Conservation (phyloP, 306 rosid genomes). For the Sechiopsis laciniata region DNA sequence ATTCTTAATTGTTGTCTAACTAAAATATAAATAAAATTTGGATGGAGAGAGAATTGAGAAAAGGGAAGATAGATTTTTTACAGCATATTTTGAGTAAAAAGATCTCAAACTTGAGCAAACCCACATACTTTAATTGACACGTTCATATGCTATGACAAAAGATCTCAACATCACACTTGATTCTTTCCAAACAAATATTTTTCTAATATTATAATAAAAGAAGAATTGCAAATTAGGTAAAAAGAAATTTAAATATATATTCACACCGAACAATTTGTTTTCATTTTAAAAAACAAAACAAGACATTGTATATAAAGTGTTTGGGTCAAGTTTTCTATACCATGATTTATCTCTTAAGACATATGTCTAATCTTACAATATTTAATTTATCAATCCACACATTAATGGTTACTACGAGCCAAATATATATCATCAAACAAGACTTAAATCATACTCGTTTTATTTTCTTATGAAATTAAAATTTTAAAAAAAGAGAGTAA, state of each 20-base stretch:
- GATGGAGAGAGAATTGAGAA: background rate
- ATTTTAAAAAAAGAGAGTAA: no score
- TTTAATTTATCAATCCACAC: no score
- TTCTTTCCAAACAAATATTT: background rate
- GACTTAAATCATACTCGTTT: background rate
- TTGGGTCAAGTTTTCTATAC: no score
- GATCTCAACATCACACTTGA: constrained; percentile 9
- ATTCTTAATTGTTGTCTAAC: no score
- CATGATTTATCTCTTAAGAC: no score
- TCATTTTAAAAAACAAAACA: no score
- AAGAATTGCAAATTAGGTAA: background rate
- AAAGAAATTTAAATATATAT: background rate
- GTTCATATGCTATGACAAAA: background rate
- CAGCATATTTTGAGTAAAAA: background rate
- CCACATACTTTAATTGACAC: background rate
- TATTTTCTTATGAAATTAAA: background rate
- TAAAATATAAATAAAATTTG: background rate
- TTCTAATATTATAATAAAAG: background rate
- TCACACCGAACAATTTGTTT: background rate
- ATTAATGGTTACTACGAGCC: no score
- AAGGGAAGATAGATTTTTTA: background rate
- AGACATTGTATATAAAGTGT: no score
- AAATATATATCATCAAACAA: background rate
- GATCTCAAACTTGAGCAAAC: background rate
- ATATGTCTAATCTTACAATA: no score